Base-by-base conservation (phyloP, 1,139 yeast genomes). In the Candida anutae region DNA sequence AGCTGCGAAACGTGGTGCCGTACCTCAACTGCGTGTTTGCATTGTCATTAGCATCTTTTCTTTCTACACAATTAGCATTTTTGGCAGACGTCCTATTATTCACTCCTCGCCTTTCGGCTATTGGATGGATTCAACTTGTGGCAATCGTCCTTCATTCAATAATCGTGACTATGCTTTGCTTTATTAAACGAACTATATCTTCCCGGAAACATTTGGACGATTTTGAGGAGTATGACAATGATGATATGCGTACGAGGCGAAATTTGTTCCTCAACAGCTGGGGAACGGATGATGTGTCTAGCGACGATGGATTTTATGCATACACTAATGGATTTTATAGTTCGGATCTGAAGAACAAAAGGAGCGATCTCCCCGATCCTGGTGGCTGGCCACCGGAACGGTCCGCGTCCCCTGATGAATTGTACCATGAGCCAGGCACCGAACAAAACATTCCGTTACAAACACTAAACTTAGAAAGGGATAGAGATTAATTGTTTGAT, bases 241-340 rank as follows among this genome's bases (percentile, higher is more conserved):
- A 60, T 32, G 69, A 61, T 26, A 60, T 64, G 67, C 43, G 65
- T 32, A 41, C 46, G 30, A 42, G 54, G 25, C 39, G 49, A 15
- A 45, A 43, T 20, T 35, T 44, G 4, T 41, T 37, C 17, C 43
- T 41, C 18, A 31, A 40, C 23, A 26, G 49, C 13, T 42, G 48
- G 43, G 19, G 10, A 17, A 21, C 9, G 31, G 45, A 47, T 27
- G 69, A 61, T 28, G 40, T 51, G 11, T 58, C 47, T 6, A 62
- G 70, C 38, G 72, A 65, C 30, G 70, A 63, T 36, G 71, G 71
- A 6, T 62, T 65, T 30, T 59, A 52, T 35, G 66, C 63, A 6
- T 64, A 59, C 36, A 59, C 72, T 4, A 59, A 62, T 36, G 70
- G 69, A n/a, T 63, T 63, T 34, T 17, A 8, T 17, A 17, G 19